Conservation (phyloP, 2,329 filamentous ascomycete species). For the Aureobasidium sp. region DNA sequence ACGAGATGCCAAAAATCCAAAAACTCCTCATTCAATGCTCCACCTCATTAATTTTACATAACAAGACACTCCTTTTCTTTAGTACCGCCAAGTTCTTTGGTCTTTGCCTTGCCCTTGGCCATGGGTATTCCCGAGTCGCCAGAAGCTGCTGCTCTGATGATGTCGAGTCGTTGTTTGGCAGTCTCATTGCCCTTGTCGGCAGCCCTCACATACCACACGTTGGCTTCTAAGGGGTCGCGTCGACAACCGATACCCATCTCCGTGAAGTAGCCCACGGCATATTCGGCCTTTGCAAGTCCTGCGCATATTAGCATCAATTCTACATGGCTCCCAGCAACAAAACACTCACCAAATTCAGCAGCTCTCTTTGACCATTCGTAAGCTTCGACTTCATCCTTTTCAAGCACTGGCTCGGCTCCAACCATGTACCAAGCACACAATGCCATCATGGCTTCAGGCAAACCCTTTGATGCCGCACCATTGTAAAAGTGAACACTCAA, state of each 20-base stretch:
- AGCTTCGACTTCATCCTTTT: conserved; percentile 91
- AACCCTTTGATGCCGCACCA: conserved; percentile 73
- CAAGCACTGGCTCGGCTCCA: conserved; percentile 80
- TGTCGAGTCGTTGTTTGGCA: conserved; percentile 75
- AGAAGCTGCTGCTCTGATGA: conserved; percentile 67
- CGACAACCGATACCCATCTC: conserved; percentile 97
- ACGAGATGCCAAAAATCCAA: neutral
- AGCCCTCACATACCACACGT: conserved; percentile 96
- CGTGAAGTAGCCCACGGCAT: conserved; percentile 92
- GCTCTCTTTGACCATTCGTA: conserved; percentile 92
- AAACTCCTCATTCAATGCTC: neutral
- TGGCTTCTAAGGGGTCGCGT: conserved; percentile 88
- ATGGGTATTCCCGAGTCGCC: conserved; percentile 35
- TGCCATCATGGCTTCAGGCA: conserved; percentile 91
- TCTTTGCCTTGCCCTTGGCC: conserved; percentile 25
- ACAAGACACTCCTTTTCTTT: conserved; percentile 18
- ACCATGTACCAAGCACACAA: conserved; percentile 98
- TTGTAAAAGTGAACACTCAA: conserved; percentile 98
- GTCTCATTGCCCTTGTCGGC: conserved; percentile 86
- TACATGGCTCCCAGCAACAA: neutral
- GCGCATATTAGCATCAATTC: neutral
- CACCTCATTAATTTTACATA: conserved; percentile 14
- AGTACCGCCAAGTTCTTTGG: conserved; percentile 22
- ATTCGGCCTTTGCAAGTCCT: conserved; percentile 68
- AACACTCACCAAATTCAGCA: conserved; percentile 66